Evolutionary conservation across 176 grass and related monocot genomes (phyloP), one percentile per base, ranked within the genome.

Genomic region (Olyra latifolia): DNA sequence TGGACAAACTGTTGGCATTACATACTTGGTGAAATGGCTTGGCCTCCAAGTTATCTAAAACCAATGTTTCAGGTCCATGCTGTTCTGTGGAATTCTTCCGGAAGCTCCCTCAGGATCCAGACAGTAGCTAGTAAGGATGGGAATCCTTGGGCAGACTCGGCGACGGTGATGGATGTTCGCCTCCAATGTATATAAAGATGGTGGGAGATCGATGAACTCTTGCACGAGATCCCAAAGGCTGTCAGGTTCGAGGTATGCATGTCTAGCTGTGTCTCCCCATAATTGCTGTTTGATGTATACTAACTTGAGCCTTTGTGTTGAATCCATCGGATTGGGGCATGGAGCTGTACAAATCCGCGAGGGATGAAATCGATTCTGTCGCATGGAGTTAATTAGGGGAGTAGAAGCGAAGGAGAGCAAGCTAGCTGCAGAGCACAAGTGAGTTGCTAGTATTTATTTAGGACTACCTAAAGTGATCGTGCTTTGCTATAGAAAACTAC

Each of bases 31-130:
- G 47, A 35, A 32, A 24, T 19, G 28, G 30, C 17, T 48, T 48
- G 29, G 41, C 74, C n/a, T n/a, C n/a, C n/a, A n/a, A n/a, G n/a
- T 77, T 17, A 72, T 65, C 30, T 65, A 30, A 82, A 49, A 72
- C 39, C 3, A 69, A 19, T 81, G 10, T 78, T 91, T 11, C 83
- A 94, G 92, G 86, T 91, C 49, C 83, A 94, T 23, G 20, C 38
- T 63, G 86, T 94, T 55, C 77, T 94, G 23, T 78, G 77, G 89
- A 94, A 0, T 94, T 94, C 80, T 94, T 94, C 72, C 80, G 92
- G 59, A 91, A 62, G 63, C 92, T 89, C 45, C 92, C 86, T 28
- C 92, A 91, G 12, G 92, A 94, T 27, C 44, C 62, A 45, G 72
- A 74, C 53, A 48, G 74, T 2, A 71, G n/a, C n/a, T n/a, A 82